Evolutionary conservation across 78 protist genomes (phyloP).

Genomic region (Dictyostelium brefeldianum): DNA sequence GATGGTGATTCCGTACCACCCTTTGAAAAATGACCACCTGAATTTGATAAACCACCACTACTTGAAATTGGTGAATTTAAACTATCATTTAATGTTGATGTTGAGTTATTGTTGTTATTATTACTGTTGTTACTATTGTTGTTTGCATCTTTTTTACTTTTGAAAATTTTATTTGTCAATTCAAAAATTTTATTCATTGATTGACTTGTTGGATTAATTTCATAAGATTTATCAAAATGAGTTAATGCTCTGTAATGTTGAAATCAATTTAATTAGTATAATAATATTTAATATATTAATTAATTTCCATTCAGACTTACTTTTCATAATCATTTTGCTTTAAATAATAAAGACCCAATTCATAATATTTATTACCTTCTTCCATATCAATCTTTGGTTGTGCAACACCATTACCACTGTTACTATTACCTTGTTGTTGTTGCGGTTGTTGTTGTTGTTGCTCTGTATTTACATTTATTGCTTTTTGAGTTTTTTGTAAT

Average conservation of each 20-base stretch:
- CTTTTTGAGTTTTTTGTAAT: constrained; percentile 5
- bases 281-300: not conserved
- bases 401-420: not conserved
- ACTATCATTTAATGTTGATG: not conserved
- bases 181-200: constrained; percentile 76
- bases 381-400: constrained; percentile 10
- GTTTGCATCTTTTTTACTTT: constrained; percentile 20
- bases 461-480: not conserved
- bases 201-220: constrained; percentile 63
- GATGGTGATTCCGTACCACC: not conserved
- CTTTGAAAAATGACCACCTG: not conserved
- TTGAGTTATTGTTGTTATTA: not conserved
- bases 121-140: not conserved
- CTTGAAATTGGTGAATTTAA: too few relatives aligned
- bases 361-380: constrained; percentile 58
- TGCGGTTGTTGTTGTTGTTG: not conserved
- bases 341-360: constrained; percentile 43
- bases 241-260: constrained; percentile 52
- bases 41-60: not conserved
- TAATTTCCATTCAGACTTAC: not conserved
- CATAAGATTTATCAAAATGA: constrained; percentile 76
- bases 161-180: constrained; percentile 43
- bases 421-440: not conserved
- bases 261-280: too few relatives aligned
- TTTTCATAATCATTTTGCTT: constrained; percentile 67